Evolutionary conservation across 2,329 filamentous ascomycete species (phyloP), one percentile per base, ranked within the genome.

Genomic region (Claviceps quebecensis): DNA sequence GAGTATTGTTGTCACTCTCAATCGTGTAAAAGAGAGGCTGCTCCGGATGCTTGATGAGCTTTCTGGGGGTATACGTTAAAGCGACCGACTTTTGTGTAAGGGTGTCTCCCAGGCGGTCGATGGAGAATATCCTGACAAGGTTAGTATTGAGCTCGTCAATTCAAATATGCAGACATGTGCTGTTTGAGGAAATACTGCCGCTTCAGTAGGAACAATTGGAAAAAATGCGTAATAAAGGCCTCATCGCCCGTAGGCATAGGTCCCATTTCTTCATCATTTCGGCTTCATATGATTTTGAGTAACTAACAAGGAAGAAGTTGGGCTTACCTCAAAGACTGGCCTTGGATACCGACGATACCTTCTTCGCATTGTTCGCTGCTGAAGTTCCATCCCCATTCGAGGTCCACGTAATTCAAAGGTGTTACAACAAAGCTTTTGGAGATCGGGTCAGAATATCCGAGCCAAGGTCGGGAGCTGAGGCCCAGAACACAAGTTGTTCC

Each of bases 191-290:
- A 60, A 58, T n/a, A 50, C 52, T 58, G 52, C 63, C 68, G 67
- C 70, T 66, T 95, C 89, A 95, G 89, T 82, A 95, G 88, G 88
- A 95, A 95, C 89, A 95, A 95, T 94, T 95, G 87, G 74, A 72
- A 73, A 73, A 59, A 71, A 69, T 48, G 68, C 66, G 69, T 74
- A 69, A 69, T 68, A 66, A 68, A 67, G 60, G 61, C 76, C 76
- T 81, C 77, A 80, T 73, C 54, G 73, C 75, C 63, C 62, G 56
- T 56, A 61, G 67, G 75, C 75, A 58, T 78, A 76, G 75, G 76
- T 73, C 73, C 73, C 72, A 69, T 68, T 70, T 68, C 75, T 67
- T 86, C 84, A 86, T 87, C 81, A 84, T 75, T 57, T 61, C 61
- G 61, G 56, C 80, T 83, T 74, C 55, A 58, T 60, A 4, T 26